Conservation (phyloP, 1,284 basidiomycete species). For the Neotropicomus parvogracilis region DNA sequence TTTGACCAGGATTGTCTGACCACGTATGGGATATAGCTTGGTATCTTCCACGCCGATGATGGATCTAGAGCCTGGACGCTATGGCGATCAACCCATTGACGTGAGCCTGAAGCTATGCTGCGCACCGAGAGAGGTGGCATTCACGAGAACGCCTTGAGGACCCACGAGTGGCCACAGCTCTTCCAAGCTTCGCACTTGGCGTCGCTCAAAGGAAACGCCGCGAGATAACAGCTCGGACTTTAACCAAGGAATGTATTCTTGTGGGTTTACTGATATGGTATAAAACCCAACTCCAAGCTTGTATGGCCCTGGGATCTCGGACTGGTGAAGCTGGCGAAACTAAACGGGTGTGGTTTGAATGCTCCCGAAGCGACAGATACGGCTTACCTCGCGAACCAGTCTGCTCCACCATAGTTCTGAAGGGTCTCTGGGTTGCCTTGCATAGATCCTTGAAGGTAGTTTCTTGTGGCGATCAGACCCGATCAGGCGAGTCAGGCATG, state of each 20-base stretch:
- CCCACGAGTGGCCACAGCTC: slow-evolving; percentile 41
- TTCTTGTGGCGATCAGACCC: slow-evolving; percentile 32
- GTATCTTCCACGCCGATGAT: slow-evolving; percentile 61
- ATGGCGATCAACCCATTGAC: background rate
- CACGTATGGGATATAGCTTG: slow-evolving; percentile 61
- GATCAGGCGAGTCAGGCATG: slow-evolving; percentile 12
- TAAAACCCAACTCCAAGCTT: slow-evolving; percentile 41
- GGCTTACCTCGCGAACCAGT: slow-evolving; percentile 47
- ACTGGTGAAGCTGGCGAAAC: slow-evolving; percentile 38
- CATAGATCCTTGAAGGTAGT: slow-evolving; percentile 44
- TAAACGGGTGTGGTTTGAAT: slow-evolving; percentile 19
- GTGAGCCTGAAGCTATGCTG: background rate
- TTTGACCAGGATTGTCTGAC: slow-evolving; percentile 63
- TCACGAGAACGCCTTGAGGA: slow-evolving; percentile 40
- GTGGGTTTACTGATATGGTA: slow-evolving; percentile 48
- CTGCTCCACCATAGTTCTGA: slow-evolving; percentile 49
- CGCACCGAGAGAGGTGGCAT: slow-evolving; percentile 48
- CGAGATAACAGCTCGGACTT: slow-evolving; percentile 37
- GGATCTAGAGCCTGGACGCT: slow-evolving; percentile 45
- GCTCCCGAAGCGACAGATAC: background rate
- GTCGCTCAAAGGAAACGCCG: slow-evolving; percentile 33
- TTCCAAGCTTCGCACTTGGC: slow-evolving; percentile 36
- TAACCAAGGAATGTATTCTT: slow-evolving; percentile 48
- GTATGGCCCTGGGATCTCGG: slow-evolving; percentile 36
- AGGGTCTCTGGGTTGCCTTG: slow-evolving; percentile 27